A percentile compares a stretch with the other conserved stretches of the same genome.
These are phyloP conservation scores for Maudiozyma humilis DNA, from an alignment of 1,139 yeast genomes.

Conservation along the genomic window DNA sequence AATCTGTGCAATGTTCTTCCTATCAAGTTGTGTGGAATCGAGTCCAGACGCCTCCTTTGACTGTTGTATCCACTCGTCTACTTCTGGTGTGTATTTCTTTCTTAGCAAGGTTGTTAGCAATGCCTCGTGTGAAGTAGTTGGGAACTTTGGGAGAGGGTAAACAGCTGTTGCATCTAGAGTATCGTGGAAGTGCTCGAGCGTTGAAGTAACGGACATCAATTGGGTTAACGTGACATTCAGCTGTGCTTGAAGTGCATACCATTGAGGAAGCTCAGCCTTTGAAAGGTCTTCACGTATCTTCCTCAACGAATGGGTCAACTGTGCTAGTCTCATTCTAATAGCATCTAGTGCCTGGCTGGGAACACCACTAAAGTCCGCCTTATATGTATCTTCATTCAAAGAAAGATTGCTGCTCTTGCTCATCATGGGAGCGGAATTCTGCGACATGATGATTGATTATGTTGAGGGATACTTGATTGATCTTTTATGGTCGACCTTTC, in stretches of 20 bases:
- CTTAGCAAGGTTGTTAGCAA: constrained; percentile 73
- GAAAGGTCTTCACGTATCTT: constrained; percentile 40
- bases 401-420: constrained; percentile 8
- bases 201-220: constrained; percentile 60
- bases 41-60: constrained; percentile 41
- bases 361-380: constrained; percentile 34
- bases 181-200: constrained; percentile 55
- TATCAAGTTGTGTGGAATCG: constrained; percentile 16
- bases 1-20: constrained; percentile 21
- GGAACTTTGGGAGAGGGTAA: constrained; percentile 76
- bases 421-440: constrained; percentile 4
- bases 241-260: constrained; percentile 61
- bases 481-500: background rate
- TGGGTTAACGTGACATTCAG: constrained; percentile 78
- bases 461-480: background rate
- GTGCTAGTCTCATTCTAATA: constrained; percentile 50
- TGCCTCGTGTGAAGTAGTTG: constrained; percentile 76
- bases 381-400: constrained; percentile 18
- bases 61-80: constrained; percentile 70
- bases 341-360: constrained; percentile 57
- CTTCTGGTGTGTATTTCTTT: constrained; percentile 84
- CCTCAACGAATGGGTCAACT: constrained; percentile 40
- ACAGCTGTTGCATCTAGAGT: constrained; percentile 59
- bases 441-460: constrained; percentile 2
- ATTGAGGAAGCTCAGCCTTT: constrained; percentile 32